phyloP scores from a whole-genome alignment of 495 filamentous ascomycete genomes.

The Neurospora sp. region DNA sequence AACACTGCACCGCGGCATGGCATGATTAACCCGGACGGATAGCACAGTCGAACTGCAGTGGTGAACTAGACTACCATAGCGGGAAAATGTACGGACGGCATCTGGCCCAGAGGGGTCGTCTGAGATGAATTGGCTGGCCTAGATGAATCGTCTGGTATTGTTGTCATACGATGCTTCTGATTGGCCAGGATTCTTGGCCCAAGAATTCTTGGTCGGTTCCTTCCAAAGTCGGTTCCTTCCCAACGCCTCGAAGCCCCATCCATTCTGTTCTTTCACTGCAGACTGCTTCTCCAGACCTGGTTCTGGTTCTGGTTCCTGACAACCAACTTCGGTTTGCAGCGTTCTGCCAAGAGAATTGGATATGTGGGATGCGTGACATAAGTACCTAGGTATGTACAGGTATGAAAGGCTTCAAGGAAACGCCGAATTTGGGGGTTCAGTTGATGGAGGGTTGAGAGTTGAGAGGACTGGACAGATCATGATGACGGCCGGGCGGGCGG shows the following conservation, averaged over 20 bases:
- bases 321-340: background rate
- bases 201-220: too few relatives aligned
- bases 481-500: background rate
- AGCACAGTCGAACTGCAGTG: background rate
- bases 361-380: background rate
- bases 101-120: too few relatives aligned
- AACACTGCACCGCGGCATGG: background rate
- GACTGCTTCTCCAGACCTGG: background rate
- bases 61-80: too few relatives aligned
- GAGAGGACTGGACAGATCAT: background rate
- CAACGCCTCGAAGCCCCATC: background rate
- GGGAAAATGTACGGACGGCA: too few relatives aligned
- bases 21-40: background rate
- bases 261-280: too few relatives aligned
- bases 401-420: background rate
- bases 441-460: background rate
- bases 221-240: too few relatives aligned
- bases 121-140: too few relatives aligned
- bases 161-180: too few relatives aligned
- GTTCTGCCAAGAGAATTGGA: background rate
- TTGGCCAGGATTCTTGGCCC: too few relatives aligned
- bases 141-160: too few relatives aligned
- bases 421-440: background rate
- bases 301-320: background rate
- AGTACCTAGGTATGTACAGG: background rate